Evolutionary conservation across 2,329 filamentous ascomycete species (phyloP).

Genomic region (Ophiostoma sp.): DNA sequence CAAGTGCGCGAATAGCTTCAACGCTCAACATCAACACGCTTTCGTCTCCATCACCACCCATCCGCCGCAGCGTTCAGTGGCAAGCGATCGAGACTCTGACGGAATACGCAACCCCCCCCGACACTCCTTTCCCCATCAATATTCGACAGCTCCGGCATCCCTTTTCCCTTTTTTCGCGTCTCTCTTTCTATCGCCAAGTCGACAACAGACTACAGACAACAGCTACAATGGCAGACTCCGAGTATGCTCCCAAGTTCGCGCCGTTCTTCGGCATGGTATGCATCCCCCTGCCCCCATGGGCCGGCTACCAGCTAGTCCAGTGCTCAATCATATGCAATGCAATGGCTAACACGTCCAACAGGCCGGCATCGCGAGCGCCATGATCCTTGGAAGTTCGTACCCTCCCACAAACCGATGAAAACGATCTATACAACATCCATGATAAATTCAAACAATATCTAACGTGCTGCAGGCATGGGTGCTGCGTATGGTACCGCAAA

Average conservation of each 20-base stretch:
- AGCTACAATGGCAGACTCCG: conserved; percentile 44
- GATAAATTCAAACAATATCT: background rate
- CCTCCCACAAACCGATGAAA: conserved; percentile 10
- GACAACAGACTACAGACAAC: background rate
- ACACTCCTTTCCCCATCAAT: background rate
- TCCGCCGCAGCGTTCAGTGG: background rate
- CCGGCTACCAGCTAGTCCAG: background rate
- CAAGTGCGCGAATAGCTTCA: conserved; percentile 21
- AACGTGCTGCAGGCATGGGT: conserved; percentile 48
- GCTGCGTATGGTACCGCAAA: conserved; percentile 85
- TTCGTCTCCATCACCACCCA: background rate
- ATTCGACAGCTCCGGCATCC: background rate
- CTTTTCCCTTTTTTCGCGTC: background rate
- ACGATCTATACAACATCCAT: background rate
- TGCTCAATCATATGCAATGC: background rate
- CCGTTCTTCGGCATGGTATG: conserved; percentile 84
- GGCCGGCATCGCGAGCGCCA: conserved; percentile 74
- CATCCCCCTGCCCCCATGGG: conserved; percentile 26
- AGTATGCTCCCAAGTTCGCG: conserved; percentile 71
- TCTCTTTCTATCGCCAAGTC: background rate
- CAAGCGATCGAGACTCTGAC: background rate
- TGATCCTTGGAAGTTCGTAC: conserved; percentile 74
- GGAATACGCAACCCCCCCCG: background rate
- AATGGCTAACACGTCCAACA: conserved; percentile 33
- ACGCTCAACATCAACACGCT: background rate